Percentiles rank a stretch among this genome's conserved stretches.
Conservation (phyloP, 805 yeast genomes). For the Kluyveromyces wickerhamii region DNA sequence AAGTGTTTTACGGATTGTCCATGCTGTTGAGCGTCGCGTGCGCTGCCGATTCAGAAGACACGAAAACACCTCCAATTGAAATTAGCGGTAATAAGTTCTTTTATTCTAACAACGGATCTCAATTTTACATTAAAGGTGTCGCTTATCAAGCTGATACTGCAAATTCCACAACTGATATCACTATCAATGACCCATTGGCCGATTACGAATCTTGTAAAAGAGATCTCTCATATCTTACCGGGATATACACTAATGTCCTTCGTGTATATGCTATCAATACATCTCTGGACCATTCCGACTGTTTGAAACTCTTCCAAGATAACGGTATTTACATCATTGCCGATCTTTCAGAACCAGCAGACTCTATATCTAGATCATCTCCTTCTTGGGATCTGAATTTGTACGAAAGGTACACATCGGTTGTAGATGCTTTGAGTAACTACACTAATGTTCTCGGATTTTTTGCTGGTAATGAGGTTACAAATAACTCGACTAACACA, state of each 20-base stretch:
- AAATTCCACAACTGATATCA: slow-evolving; percentile 31
- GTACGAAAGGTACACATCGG: slow-evolving; percentile 52
- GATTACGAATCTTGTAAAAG: slow-evolving; percentile 48
- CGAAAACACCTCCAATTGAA: slow-evolving; percentile 44
- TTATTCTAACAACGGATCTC: slow-evolving; percentile 62
- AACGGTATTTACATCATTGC: slow-evolving; percentile 70
- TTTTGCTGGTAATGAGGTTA: slow-evolving; percentile 74
- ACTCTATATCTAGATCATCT: slow-evolving; percentile 46
- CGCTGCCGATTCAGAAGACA: slow-evolving; percentile 10
- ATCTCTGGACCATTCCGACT: slow-evolving; percentile 47
- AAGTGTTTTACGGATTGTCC: too few relatives aligned
- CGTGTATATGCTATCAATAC: slow-evolving; percentile 62
- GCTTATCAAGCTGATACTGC: slow-evolving; percentile 62
- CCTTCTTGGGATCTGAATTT: slow-evolving; percentile 56
- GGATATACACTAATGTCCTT: slow-evolving; percentile 51
- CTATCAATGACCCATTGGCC: slow-evolving; percentile 58
- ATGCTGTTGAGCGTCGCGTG: too few relatives aligned
- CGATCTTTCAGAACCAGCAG: slow-evolving; percentile 56
- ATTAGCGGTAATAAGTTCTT: slow-evolving; percentile 64
- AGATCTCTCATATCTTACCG: slow-evolving; percentile 56
- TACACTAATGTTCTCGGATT: slow-evolving; percentile 64
- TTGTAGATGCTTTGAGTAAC: slow-evolving; percentile 53
- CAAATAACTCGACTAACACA: slow-evolving; percentile 52
- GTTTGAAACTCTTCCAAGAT: slow-evolving; percentile 51
- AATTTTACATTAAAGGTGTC: slow-evolving; percentile 60